A percentile compares a stretch with the other conserved stretches of the same genome.
These are phyloP conservation scores for Protea cynaroides DNA, from an alignment of 164 flowering plant genomes.

Conservation along the genomic window DNA sequence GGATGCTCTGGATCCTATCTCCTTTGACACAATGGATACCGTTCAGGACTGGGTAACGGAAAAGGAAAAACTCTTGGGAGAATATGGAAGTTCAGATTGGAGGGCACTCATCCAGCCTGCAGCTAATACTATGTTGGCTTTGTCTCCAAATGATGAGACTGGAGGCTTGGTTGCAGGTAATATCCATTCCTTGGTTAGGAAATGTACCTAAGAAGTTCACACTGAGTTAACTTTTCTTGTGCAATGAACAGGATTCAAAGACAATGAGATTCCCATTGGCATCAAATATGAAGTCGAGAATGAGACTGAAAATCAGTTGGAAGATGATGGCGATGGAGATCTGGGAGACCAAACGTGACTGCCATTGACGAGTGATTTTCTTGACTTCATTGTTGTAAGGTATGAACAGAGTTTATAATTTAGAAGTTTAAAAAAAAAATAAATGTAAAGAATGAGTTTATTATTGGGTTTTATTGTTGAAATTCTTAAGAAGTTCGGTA, in stretches of 20 bases:
- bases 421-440: no score
- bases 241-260: slow-evolving; percentile 50
- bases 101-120: slow-evolving; percentile 41
- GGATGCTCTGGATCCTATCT: slow-evolving; percentile 44
- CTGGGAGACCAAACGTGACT: background rate
- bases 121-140: slow-evolving; percentile 24
- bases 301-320: background rate
- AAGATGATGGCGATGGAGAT: background rate
- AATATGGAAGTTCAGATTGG: slow-evolving; percentile 44
- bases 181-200: background rate
- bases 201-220: background rate
- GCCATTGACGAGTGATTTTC: no score
- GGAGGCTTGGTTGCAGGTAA: slow-evolving; percentile 50
- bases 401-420: no score
- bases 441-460: background rate
- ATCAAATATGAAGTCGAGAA: slow-evolving; percentile 18
- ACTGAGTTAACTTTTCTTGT: background rate
- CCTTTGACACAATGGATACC: slow-evolving; percentile 29
- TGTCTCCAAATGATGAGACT: slow-evolving; percentile 32
- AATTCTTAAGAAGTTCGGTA: background rate
- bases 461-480: background rate
- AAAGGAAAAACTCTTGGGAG: slow-evolving; percentile 34
- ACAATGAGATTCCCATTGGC: slow-evolving; percentile 41
- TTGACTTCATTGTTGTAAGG: background rate
- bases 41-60: slow-evolving; percentile 63